Evolutionary conservation across 176 grass and related monocot species (phyloP), one percentile per base, ranked within the genome.

Genomic region (Raddia guianensis): DNA sequence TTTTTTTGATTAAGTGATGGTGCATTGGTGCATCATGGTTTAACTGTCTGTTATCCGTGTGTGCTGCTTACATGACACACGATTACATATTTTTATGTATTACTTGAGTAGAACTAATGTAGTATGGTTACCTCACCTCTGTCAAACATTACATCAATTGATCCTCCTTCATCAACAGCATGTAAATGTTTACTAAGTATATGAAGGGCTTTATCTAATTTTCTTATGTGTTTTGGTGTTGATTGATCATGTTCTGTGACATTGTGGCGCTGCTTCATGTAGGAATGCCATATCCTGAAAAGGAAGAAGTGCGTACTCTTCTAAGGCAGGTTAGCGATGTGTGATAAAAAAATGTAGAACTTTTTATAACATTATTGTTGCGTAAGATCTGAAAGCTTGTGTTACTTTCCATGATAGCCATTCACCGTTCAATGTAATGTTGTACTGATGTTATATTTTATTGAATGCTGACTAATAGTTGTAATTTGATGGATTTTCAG

Each of bases 261-360:
- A 82, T 57, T 74, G 51, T 86, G 84, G 45, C 64, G 79, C 20
- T 91, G 58, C 77, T 91, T 91, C 77, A 49, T 98, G 83, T 83
- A 98, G 95, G 95, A 86, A 89, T 95, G 72, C 83, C 86, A 46
- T 98, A 98, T 81, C 88, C 92, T 89, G 96, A 98, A 89, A 98
- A 98, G 84, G 96, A 95, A 90, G 96, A 98, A 93, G 88, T 98
- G 54, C 90, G 90, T 73, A 83, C 79, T 64, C 92, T 89, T 80
- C 86, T 98, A 83, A 93, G 90, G 84, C 86, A 98, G 92, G 96
- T 95, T 87, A 89, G 92, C 75, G 9, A 78, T 77, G 57, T 80
- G 68, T 77, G 77, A 79, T 57, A 64, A 64, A 65, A 61, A 82
- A 70, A 73, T 85, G 43, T 85, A 59, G 19, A 51, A 75, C 40